Base-by-base conservation (phyloP, 2,329 filamentous ascomycete genomes). In the Aureobasidium pullulans region DNA sequence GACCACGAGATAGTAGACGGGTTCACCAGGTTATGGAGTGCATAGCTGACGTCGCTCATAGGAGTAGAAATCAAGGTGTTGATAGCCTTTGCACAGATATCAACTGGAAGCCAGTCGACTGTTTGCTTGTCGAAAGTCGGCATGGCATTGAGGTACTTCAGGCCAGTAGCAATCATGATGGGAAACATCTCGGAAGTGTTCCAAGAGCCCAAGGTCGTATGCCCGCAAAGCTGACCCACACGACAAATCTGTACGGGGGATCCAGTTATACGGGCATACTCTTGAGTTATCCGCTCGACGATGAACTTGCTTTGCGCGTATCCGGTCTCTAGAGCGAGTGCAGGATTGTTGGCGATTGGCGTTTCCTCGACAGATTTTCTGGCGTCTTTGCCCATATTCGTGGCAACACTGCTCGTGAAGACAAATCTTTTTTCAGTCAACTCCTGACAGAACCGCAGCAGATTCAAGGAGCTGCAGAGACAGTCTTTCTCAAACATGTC, bases 401-500 rank as follows among this genome's bases (percentile, higher is more conserved):
- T 50, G 10, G 61, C 58, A 13, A 62, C 61, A 34, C 61, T 62
- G 48, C 58, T 60, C 19, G 57, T 62, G 40, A 62, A 60, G 16
- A 53, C 56, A 40, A 62, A 62, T 1, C 15, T 39, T 57, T 70
- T 70, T 3, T 52, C 62, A 4, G 61, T 61, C 13, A 65, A 65
- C 0, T 66, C 63, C 23, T 64, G 64, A 19, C 64, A 65, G 36
- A 71, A 64, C 23, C 66, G 62, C 31, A 71, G 63, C 4, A 71
- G 63, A 6, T 67, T 65, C 64, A 70, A 67, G 0, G 68, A 69
- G 31, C 67, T 67, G 59, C 61, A 61, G 11, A 71, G 60, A 60
- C 69, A 71, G 62, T 71, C 62, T 11, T 39, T 62, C 54, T 70
- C 67, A 32, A 71, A 71, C 46, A 65, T 63, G 50, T 68, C 64